Percentiles rank a stretch among this genome's conserved stretches.
phyloP scores from a whole-genome alignment of 1,284 basidiomycete species.

The Chalciporus piperatoides region DNA sequence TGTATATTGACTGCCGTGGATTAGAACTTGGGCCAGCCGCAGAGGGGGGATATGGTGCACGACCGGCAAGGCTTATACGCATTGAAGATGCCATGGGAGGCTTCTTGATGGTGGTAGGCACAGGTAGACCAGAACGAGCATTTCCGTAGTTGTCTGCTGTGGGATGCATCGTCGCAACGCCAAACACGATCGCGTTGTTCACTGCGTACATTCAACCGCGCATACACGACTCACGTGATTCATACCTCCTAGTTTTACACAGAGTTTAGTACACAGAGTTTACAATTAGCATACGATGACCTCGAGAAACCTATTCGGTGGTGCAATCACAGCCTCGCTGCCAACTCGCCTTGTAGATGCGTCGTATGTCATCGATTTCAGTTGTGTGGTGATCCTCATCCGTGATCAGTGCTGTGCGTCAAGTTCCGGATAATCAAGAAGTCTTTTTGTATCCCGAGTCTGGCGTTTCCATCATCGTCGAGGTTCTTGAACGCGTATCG shows the following conservation, averaged over 20 bases:
- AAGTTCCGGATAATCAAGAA: constrained; percentile 97
- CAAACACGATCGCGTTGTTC: constrained; percentile 17
- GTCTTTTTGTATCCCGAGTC: constrained; percentile 78
- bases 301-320: constrained; percentile 54
- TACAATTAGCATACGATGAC: constrained; percentile 11
- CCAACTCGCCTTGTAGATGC: constrained; percentile 73
- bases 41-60: constrained; percentile 49
- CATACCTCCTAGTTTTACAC: background rate
- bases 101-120: constrained; percentile 69
- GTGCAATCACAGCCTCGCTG: constrained; percentile 72
- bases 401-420: constrained; percentile 70
- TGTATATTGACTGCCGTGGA: constrained; percentile 61
- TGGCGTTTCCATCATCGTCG: constrained; percentile 74
- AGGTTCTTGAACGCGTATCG: constrained; percentile 75
- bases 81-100: constrained; percentile 32
- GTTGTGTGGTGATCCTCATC: background rate
- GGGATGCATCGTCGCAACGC: constrained; percentile 44
- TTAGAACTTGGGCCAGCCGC: constrained; percentile 42
- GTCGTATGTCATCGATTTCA: constrained; percentile 57
- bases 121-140: constrained; percentile 49
- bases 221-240: constrained; percentile 20
- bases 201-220: too few relatives aligned
- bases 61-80: constrained; percentile 65
- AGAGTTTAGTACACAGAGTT: too few relatives aligned
- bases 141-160: constrained; percentile 49